phyloP scores from a whole-genome alignment of 75 land plant genomes.

The Cupressus sempervirens region DNA sequence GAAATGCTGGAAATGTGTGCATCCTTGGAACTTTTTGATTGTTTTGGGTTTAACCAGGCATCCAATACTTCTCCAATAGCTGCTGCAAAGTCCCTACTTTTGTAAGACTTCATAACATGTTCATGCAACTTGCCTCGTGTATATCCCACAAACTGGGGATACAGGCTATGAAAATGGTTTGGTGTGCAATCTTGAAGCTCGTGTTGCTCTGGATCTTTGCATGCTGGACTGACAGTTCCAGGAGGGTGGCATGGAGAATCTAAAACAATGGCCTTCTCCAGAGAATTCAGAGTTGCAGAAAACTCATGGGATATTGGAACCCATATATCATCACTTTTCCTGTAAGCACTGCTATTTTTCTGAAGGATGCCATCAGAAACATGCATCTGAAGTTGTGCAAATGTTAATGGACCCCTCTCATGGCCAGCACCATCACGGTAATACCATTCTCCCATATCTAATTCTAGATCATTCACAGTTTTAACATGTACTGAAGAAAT shows the following conservation, averaged over 20 bases:
- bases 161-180: slow-evolving; percentile 27
- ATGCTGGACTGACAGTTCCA: neutral
- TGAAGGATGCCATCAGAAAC: slow-evolving; percentile 52
- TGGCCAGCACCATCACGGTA: slow-evolving; percentile 84
- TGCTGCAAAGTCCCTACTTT: slow-evolving; percentile 77
- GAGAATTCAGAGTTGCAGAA: slow-evolving; percentile 20
- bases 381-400: slow-evolving; percentile 46
- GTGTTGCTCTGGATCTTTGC: slow-evolving; percentile 12
- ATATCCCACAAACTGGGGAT: slow-evolving; percentile 84
- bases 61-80: slow-evolving; percentile 76
- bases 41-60: slow-evolving; percentile 74
- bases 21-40: slow-evolving; percentile 52
- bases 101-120: slow-evolving; percentile 87
- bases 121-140: slow-evolving; percentile 87
- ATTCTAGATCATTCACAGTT: slow-evolving; percentile 50
- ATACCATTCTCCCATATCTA: slow-evolving; percentile 79
- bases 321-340: slow-evolving; percentile 85
- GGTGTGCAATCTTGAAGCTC: neutral
- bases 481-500: slow-evolving; percentile 41
- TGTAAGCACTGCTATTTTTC: slow-evolving; percentile 62
- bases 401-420: slow-evolving; percentile 74
- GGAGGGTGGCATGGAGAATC: slow-evolving; percentile 2
- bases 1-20: slow-evolving; percentile 14
- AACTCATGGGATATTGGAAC: slow-evolving; percentile 48
- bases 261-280: neutral